Percentiles rank a stretch among this genome's conserved stretches.
phyloP scores from a whole-genome alignment of 1,284 basidiomycete genomes.

The Mycena sp. region DNA sequence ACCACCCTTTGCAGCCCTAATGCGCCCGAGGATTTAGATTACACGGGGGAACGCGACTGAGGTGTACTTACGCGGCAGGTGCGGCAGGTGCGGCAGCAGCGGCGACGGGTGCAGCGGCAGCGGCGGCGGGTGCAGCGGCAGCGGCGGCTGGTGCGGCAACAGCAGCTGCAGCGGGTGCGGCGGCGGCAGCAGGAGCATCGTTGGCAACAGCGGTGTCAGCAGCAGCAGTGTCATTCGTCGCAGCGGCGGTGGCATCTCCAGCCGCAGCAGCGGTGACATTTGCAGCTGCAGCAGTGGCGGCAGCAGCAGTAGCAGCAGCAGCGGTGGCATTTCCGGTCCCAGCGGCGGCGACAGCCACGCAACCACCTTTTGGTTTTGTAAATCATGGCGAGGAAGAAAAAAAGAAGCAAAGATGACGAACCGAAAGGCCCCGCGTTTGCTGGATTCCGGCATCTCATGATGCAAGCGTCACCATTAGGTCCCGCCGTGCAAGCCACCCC shows the following conservation, averaged over 20 bases:
- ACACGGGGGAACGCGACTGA: background rate
- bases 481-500: constrained; percentile 23
- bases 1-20: background rate
- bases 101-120: background rate
- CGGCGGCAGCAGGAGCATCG: background rate
- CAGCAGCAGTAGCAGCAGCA: background rate
- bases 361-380: constrained; percentile 24
- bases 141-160: background rate
- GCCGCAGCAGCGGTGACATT: constrained; percentile 11
- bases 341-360: constrained; percentile 22
- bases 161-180: background rate
- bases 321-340: background rate
- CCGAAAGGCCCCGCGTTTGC: background rate
- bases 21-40: no score
- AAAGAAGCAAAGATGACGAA: no score
- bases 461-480: constrained; percentile 28
- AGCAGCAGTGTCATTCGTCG: background rate
- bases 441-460: constrained; percentile 26
- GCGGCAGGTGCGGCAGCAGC: no score
- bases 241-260: background rate
- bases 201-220: background rate
- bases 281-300: background rate
- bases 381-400: no score
- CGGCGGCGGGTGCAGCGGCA: background rate
- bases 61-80: no score